Conservation (phyloP, 2,329 filamentous ascomycete genomes). For the Penicillium expansum region DNA sequence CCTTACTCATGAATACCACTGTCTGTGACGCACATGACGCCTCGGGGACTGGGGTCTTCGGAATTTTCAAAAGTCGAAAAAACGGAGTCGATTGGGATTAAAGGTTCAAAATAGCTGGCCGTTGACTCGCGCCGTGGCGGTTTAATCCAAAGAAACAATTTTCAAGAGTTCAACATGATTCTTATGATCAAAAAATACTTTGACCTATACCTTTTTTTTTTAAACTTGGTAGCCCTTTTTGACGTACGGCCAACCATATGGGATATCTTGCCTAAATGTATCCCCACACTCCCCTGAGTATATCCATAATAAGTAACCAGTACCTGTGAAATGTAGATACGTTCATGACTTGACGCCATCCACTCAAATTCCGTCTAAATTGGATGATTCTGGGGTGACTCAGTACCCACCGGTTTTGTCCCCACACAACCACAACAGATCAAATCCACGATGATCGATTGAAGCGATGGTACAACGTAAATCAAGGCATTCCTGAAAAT, state of each 20-base stretch:
- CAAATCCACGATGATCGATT: background rate
- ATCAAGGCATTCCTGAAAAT: background rate
- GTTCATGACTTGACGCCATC: background rate
- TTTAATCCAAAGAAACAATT: constrained; percentile 44
- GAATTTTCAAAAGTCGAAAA: constrained; percentile 32
- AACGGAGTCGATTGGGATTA: constrained; percentile 42
- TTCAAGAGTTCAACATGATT: constrained; percentile 39
- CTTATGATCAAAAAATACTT: constrained; percentile 27
- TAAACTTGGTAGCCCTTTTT: constrained; percentile 1
- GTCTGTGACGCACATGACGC: constrained; percentile 37
- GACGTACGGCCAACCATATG: background rate
- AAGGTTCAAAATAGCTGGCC: constrained; percentile 44
- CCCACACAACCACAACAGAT: background rate
- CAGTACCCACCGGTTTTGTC: background rate
- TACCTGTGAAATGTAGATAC: no score
- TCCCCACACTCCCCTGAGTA: background rate
- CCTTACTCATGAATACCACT: constrained; percentile 38
- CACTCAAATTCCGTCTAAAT: background rate
- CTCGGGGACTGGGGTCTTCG: constrained; percentile 32
- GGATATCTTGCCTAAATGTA: background rate
- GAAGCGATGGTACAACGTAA: background rate
- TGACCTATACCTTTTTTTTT: constrained; percentile 21
- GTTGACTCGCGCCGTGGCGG: constrained; percentile 43
- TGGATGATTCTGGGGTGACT: background rate
- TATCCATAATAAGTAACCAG: no score